Conservation (phyloP, 129 eudicot genomes). For the Helichrysum umbraculigerum region DNA sequence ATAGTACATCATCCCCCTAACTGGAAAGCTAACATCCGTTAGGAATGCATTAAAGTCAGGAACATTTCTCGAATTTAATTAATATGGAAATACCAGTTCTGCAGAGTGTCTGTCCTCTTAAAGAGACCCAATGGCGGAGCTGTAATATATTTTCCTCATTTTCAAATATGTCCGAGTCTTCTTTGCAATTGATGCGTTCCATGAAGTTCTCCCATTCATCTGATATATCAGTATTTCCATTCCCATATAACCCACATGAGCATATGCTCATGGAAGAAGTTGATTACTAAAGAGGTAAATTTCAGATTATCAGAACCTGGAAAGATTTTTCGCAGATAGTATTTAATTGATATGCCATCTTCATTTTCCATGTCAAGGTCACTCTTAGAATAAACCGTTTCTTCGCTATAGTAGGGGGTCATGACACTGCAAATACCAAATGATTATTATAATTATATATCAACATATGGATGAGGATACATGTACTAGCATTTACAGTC, state of each 20-base stretch:
- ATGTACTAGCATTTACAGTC: conserved; percentile 2
- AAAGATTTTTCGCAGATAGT: conserved; percentile 86
- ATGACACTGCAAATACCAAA: conserved; percentile 72
- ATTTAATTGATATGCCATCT: conserved; percentile 89
- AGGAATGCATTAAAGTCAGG: conserved; percentile 14
- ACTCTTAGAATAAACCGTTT: conserved; percentile 85
- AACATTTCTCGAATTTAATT: not conserved
- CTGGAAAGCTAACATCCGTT: conserved; percentile 50
- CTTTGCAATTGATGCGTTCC: conserved; percentile 88
- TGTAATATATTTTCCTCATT: conserved; percentile 88
- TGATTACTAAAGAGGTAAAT: conserved; percentile 17
- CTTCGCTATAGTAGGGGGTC: conserved; percentile 98
- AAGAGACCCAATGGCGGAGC: conserved; percentile 98
- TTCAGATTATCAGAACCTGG: conserved; percentile 65
- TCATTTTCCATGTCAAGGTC: conserved; percentile 98
- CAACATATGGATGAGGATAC: conserved; percentile 1
- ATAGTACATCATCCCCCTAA: conserved; percentile 99
- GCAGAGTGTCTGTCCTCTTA: conserved; percentile 97
- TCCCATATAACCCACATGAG: conserved; percentile 24
- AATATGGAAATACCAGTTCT: conserved; percentile 68
- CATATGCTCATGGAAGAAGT: conserved; percentile 14
- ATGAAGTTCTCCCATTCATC: conserved; percentile 98
- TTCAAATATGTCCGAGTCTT: conserved; percentile 66
- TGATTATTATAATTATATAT: conserved; percentile 15
- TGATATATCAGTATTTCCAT: conserved; percentile 35